These are phyloP conservation scores for Botryotinia globosa DNA, from an alignment of 2,329 filamentous ascomycete genomes.

Conservation along the genomic window DNA sequence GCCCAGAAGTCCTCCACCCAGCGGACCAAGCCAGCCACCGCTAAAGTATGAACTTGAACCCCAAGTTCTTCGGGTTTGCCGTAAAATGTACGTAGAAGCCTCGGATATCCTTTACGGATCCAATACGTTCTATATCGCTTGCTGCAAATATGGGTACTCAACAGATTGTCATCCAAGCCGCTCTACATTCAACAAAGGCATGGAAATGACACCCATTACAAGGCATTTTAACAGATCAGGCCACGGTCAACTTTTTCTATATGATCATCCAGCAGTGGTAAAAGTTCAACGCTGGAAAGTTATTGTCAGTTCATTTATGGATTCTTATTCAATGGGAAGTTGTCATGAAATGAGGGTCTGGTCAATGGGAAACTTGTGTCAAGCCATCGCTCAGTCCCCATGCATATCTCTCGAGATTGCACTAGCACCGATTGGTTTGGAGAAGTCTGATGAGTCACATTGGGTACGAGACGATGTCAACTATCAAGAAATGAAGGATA, in stretches of 20 bases:
- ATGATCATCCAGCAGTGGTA: neutral
- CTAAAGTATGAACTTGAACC: neutral
- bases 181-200: neutral
- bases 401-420: neutral
- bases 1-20: neutral
- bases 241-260: neutral
- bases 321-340: neutral
- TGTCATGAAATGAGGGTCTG: neutral
- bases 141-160: neutral
- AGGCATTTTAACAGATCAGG: neutral
- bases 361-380: neutral
- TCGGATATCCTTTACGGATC: neutral
- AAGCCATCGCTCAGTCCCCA: neutral
- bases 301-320: neutral
- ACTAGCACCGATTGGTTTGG: neutral
- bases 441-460: neutral
- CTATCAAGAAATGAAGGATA: neutral
- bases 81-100: neutral
- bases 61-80: neutral
- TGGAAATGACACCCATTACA: neutral
- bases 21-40: neutral
- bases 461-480: neutral
- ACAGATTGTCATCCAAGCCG: neutral
- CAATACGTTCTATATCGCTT: neutral
- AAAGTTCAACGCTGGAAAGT: neutral